phyloP scores from a whole-genome alignment of 176 grass and related monocot species.

The Lolium perenne region DNA sequence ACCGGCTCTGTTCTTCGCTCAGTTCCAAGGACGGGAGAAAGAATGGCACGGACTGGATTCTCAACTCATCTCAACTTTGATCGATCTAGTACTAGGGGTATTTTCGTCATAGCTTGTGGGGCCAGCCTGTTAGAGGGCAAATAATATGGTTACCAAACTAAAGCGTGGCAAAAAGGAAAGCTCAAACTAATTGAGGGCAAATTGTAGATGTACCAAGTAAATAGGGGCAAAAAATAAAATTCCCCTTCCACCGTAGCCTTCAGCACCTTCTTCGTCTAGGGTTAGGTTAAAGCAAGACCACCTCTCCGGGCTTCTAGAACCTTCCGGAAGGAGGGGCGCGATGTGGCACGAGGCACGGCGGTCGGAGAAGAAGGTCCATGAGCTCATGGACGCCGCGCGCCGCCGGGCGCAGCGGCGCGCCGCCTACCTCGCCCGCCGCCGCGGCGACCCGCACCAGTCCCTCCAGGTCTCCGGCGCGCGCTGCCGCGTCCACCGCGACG shows the following conservation, averaged over 20 bases:
- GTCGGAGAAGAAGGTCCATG: conserved; percentile 94
- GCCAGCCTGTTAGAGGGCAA: too few relatives aligned
- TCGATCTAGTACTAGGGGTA: too few relatives aligned
- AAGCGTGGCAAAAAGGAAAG: too few relatives aligned
- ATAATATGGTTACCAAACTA: too few relatives aligned
- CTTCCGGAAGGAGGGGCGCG: conserved; percentile 18
- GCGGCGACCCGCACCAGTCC: conserved; percentile 84
- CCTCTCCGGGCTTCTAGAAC: conserved; percentile 4
- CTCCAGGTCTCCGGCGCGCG: conserved; percentile 79
- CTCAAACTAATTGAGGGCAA: too few relatives aligned
- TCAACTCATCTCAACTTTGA: too few relatives aligned
- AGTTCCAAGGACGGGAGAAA: too few relatives aligned
- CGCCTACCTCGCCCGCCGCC: conserved; percentile 80
- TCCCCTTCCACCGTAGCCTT: background rate
- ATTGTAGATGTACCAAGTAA: too few relatives aligned
- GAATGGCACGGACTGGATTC: too few relatives aligned
- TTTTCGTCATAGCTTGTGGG: too few relatives aligned
- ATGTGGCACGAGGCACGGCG: conserved; percentile 99
- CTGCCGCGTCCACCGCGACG: conserved; percentile 89
- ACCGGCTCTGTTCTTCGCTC: too few relatives aligned
- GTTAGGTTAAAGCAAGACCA: conserved; percentile 22
- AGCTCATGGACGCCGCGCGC: conserved; percentile 92
- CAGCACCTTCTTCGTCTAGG: conserved; percentile 46
- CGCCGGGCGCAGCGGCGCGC: conserved; percentile 87
- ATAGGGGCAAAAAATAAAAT: too few relatives aligned